A percentile compares a stretch with the other conserved stretches of the same genome.
Evolutionary conservation across 139 green algal species (phyloP).

Genomic region (Chloropicon primus): DNA sequence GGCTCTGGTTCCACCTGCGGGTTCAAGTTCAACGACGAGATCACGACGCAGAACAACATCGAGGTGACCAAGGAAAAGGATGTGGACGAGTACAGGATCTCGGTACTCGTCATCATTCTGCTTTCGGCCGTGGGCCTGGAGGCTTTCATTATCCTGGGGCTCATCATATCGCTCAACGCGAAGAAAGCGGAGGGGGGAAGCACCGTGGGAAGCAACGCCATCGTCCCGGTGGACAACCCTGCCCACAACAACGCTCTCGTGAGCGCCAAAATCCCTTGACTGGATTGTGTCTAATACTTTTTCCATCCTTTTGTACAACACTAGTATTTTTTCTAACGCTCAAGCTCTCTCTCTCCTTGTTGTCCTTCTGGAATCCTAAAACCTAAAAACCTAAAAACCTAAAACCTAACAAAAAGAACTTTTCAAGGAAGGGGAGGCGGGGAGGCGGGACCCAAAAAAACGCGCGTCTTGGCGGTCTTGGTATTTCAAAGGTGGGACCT

Average conservation of each 20-base stretch:
- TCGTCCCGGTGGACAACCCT: neutral
- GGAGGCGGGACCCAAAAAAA: too few relatives aligned
- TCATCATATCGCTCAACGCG: neutral
- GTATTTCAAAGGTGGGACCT: too few relatives aligned
- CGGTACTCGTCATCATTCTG: neutral
- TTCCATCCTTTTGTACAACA: too few relatives aligned
- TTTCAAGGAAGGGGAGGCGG: too few relatives aligned
- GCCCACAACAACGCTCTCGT: neutral
- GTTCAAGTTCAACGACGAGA: neutral
- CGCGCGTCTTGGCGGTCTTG: too few relatives aligned
- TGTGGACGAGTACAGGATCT: neutral
- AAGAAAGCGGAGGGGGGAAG: neutral
- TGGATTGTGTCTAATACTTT: too few relatives aligned
- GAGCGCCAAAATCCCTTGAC: neutral
- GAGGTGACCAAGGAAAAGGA: neutral
- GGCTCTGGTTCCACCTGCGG: neutral
- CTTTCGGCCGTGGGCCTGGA: neutral
- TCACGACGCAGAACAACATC: neutral
- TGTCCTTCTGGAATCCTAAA: too few relatives aligned
- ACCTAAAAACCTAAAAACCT: too few relatives aligned
- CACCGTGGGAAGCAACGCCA: neutral
- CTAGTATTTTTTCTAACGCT: too few relatives aligned
- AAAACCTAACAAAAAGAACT: too few relatives aligned
- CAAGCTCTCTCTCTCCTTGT: too few relatives aligned
- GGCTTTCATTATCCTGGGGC: neutral